Evolutionary conservation across 31 red algal genomes (phyloP), one percentile per base, ranked within the genome.

Genomic region (Odonthalia washingtoniensis): DNA sequence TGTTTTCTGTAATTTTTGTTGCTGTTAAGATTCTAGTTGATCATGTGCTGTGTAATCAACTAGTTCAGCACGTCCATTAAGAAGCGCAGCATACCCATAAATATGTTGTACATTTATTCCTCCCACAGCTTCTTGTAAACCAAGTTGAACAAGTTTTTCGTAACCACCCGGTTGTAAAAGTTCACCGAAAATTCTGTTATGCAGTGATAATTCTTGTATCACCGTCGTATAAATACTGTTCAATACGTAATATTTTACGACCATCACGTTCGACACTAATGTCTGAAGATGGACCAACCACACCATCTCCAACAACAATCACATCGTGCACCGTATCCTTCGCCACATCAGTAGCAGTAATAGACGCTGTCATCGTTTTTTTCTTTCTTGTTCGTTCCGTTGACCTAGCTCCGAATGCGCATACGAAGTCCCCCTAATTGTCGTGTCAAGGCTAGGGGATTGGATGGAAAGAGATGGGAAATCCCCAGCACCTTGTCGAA

Each of bases 81-180:
- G 79, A 77, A 99, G 96, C 18, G 96, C 72, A 33, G 90, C 97
- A 68, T 99, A 99, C 12, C 97, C 97, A 75, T 81, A 89, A 1
- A 99, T 90, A 24, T 39, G 70, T 84, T 96, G 97, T 2, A 94
- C 86, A 70, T 99, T 94, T 63, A 99, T 99, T 40, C 84, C 88
- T 2, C 87, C 76, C 1, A 99, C 68, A 36, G 97, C 91, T 14
- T 88, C 92, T 38, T 62, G 44, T 6, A 99, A 74, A 21, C 97
- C 97, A 30, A 99, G 91, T 40, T 83, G 24, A 1, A 9, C 35
- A 18, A 95, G 84, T 60, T 91, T 76, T 28, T 57, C 87, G 46
- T 77, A 93, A 18, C 97, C 97, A 6, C 97, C 97, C 6, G 97
- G 97, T 52, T 98, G 97, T 45, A 98, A 77, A 18, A 98, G 91